Conservation (phyloP, 371 early-diverging fungal species). For the Mucor irregularis region DNA sequence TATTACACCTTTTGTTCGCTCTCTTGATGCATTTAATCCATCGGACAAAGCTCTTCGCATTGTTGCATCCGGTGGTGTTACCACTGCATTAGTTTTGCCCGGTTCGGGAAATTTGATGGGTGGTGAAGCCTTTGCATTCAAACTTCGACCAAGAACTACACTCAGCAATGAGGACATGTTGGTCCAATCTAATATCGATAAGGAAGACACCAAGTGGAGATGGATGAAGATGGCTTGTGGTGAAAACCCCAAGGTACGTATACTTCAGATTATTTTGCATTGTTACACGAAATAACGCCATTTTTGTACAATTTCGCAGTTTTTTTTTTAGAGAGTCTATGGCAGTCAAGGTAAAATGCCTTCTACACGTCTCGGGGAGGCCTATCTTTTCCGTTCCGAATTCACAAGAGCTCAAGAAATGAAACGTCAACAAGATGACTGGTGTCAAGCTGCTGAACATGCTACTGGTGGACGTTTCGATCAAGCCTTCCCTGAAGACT, state of each 20-base stretch:
- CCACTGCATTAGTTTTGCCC: constrained; percentile 74
- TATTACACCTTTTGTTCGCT: constrained; percentile 57
- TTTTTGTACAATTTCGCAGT: no score
- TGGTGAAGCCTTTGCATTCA: constrained; percentile 72
- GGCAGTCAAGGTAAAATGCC: constrained; percentile 33
- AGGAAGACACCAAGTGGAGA: constrained; percentile 47
- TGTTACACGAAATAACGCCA: neutral
- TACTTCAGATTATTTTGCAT: neutral
- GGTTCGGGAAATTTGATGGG: constrained; percentile 80
- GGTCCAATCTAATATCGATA: constrained; percentile 51
- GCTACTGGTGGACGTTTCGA: constrained; percentile 24
- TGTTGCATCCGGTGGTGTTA: constrained; percentile 75
- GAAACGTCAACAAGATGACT: constrained; percentile 68
- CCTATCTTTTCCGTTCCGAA: constrained; percentile 66
- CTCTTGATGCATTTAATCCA: constrained; percentile 62
- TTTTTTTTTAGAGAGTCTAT: constrained; percentile 26
- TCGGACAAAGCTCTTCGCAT: constrained; percentile 64
- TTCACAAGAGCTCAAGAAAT: constrained; percentile 60
- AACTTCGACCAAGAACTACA: constrained; percentile 50
- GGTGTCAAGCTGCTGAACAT: constrained; percentile 66
- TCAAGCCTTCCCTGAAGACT: constrained; percentile 64
- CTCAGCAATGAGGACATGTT: constrained; percentile 66
- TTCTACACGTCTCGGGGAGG: constrained; percentile 62
- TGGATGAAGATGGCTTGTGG: constrained; percentile 86
- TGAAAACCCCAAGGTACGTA: constrained; percentile 71